Base-by-base conservation (phyloP, 768 basidiomycete genomes). In the Amanita subjunquillea region DNA sequence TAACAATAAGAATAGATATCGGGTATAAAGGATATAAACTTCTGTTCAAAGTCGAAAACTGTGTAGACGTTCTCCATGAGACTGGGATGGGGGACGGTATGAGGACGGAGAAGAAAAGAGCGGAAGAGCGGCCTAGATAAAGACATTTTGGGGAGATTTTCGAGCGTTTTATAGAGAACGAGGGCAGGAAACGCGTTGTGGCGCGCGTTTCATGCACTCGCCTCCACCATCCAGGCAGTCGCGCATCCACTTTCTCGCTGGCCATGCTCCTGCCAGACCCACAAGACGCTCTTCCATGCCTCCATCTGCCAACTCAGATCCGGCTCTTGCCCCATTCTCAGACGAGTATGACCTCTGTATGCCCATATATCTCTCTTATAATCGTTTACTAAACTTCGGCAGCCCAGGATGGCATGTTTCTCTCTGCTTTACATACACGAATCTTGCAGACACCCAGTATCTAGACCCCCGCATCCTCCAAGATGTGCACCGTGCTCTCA, bases 401-500 rank as follows among this genome's bases (percentile, higher is more conserved):
- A 88, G 87, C 87, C 48, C 84, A 84, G 43, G 86, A 89, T 79
- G 87, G 87, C 75, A 74, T 70, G 72, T 36, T 5, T 34, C 17
- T 40, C 23, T n/a, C 41, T 44, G 9, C 17, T 36, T 38, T n/a
- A 1, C 47, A 53, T 41, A 17, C 27, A 13, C 4, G 2, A 13
- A 34, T 46, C 32, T 22, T 42, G 15, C 36, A 45, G 12, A 43
- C 50, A 4, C 27, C 8, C 43, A 34, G 51, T 32, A 23, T 38
- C 44, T 64, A 91, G 87, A 91, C 68, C 85, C 87, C n/a, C 75
- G 75, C 58, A 83, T 91, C 56, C 63, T 90, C 50, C 86, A 85
- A 63, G 88, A 90, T 56, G 85, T 91, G 5, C 85, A 89, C 58
- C 79, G 80, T 50, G 87, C 85, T 4, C 62, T 91, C 29, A 80